Percentiles rank a stretch among this genome's conserved stretches.
Evolutionary conservation across 208 protist species (phyloP).

Genomic region (Trypanosoma melophagium): DNA sequence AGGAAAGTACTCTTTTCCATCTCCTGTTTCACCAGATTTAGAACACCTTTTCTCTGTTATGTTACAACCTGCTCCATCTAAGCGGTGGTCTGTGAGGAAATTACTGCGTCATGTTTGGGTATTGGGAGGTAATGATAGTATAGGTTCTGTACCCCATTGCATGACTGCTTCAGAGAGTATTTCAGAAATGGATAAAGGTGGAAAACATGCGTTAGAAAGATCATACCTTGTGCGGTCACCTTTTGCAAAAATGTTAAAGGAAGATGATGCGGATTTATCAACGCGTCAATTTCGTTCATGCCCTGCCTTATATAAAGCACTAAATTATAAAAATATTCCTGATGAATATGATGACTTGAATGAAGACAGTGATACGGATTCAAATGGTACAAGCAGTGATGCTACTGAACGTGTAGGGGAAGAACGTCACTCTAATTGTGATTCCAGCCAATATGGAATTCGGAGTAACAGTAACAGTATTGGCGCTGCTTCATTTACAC

Average conservation of each 20-base stretch:
- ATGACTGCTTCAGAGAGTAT: background rate
- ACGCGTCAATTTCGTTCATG: conserved; percentile 22
- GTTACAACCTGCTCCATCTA: conserved; percentile 60
- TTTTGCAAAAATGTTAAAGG: conserved; percentile 17
- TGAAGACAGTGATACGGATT: background rate
- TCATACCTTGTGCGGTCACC: conserved; percentile 13
- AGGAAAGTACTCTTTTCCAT: conserved; percentile 61
- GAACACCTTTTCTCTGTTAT: conserved; percentile 73
- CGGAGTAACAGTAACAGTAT: background rate
- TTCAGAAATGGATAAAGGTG: background rate
- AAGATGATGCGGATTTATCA: conserved; percentile 10
- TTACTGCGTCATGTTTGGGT: conserved; percentile 79
- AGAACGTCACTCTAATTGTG: background rate
- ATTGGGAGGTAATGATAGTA: conserved; percentile 10
- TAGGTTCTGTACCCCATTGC: too few species aligned
- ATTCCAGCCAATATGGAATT: background rate
- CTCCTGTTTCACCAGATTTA: conserved; percentile 37
- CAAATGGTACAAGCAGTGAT: background rate
- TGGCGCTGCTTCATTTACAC: background rate
- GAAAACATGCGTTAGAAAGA: background rate
- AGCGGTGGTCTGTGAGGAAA: conserved; percentile 80
- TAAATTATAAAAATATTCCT: background rate
- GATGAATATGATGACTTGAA: background rate
- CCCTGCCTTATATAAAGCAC: conserved; percentile 6
- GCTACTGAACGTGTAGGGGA: background rate